Evolutionary conservation across 305 asterid genomes (phyloP).

Genomic region (Caryopteris hybrid): DNA sequence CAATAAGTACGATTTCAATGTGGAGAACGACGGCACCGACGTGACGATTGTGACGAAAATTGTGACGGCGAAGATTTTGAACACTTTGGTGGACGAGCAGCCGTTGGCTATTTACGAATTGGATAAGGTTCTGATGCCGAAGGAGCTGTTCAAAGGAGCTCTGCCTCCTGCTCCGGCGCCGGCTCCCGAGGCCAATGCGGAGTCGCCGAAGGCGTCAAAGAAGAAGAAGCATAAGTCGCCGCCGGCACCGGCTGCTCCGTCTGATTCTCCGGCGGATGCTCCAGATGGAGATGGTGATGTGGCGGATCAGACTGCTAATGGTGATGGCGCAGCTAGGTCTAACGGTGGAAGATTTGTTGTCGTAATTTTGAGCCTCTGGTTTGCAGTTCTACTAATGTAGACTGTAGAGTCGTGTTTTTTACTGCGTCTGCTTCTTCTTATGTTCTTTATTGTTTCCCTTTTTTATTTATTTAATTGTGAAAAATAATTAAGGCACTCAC

Average conservation of each 20-base stretch:
- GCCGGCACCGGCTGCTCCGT: constrained; percentile 48
- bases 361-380: constrained; percentile 32
- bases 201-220: constrained; percentile 50
- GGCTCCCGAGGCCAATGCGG: constrained; percentile 43
- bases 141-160: constrained; percentile 58
- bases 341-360: constrained; percentile 41
- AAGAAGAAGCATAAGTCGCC: constrained; percentile 59
- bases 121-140: constrained; percentile 64
- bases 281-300: constrained; percentile 68
- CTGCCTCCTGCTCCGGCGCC: constrained; percentile 53
- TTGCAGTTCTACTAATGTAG: constrained; percentile 41
- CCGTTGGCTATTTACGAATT: constrained; percentile 61
- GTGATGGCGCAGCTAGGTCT: constrained; percentile 36
- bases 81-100: constrained; percentile 53
- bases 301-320: constrained; percentile 46
- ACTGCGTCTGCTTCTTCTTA: not conserved
- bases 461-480: not conserved
- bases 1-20: constrained; percentile 37
- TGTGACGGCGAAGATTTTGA: constrained; percentile 59
- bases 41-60: constrained; percentile 55
- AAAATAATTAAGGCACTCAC: constrained; percentile 5
- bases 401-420: constrained; percentile 32
- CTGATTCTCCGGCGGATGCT: constrained; percentile 71
- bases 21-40: constrained; percentile 71
- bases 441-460: not conserved